A percentile compares a stretch with the other conserved stretches of the same genome.
phyloP scores from a whole-genome alignment of 2,329 filamentous ascomycete genomes.

The Pseudocercospora ulei region DNA sequence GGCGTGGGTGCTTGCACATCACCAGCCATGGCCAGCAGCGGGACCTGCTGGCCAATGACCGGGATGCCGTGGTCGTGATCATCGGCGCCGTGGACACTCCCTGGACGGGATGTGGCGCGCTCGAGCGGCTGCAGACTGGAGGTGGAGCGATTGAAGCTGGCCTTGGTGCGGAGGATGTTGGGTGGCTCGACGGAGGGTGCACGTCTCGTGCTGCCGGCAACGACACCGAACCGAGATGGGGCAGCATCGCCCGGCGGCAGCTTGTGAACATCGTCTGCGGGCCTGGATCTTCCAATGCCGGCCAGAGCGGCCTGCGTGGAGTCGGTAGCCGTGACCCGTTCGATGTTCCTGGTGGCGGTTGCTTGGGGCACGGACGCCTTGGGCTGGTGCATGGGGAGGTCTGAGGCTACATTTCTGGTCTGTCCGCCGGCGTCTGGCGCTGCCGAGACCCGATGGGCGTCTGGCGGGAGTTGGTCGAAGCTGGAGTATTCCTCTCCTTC shows the following conservation, averaged over 20 bases:
- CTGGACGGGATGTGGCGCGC: constrained; percentile 44
- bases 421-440: constrained; percentile 28
- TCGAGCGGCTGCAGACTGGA: constrained; percentile 37
- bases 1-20: constrained; percentile 94
- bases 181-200: constrained; percentile 39
- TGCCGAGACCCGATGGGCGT: constrained; percentile 30
- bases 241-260: constrained; percentile 22
- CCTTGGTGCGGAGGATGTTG: constrained; percentile 51
- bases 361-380: constrained; percentile 73
- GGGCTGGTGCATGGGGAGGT: constrained; percentile 79
- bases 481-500: constrained; percentile 83
- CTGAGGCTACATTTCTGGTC: constrained; percentile 62
- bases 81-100: constrained; percentile 49
- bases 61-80: constrained; percentile 76
- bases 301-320: constrained; percentile 77
- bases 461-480: constrained; percentile 39
- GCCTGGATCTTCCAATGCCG: constrained; percentile 59
- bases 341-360: constrained; percentile 74
- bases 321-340: constrained; percentile 79
- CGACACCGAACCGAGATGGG: constrained; percentile 23
- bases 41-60: constrained; percentile 82
- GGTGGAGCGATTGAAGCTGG: constrained; percentile 46
- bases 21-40: constrained; percentile 84
- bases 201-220: constrained; percentile 25
- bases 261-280: constrained; percentile 43